Base-by-base conservation (phyloP, 768 basidiomycete genomes). In the Phanerochaete sordida region DNA sequence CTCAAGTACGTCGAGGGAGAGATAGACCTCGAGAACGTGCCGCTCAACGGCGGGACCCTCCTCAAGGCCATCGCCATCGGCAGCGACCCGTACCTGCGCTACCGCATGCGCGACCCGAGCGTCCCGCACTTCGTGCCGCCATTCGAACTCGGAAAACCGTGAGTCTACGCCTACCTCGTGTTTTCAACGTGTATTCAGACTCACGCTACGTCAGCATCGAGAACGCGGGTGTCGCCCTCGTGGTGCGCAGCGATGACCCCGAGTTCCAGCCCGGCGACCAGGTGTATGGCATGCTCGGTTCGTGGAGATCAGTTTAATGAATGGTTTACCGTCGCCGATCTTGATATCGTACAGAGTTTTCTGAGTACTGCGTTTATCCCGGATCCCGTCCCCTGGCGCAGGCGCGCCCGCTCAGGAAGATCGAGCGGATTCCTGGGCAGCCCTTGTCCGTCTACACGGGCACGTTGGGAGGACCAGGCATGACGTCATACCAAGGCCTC, bases 401-500 rank as follows among this genome's bases (percentile, higher is more conserved):
- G 12, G 46, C 27, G 31, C 13, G 15, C 4, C 43, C 46, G 2
- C 43, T 58, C 12, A 48, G 12, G 39, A 62, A 62, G 33, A 26
- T 62, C 21, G 56, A 62, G 6, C 16, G 23, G n/a, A 13, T 31
- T 11, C 39, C 55, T 3, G 52, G 46, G 13, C 9, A 54, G 19
- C 61, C 61, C 2, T 27, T 35, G 26, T 52, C 61, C 1, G 16
- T 28, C 4, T 58, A 58, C 56, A 26, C 39, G 1, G 61, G 61
- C n/a, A 30, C 56, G 9, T 26, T 62, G 1, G 56, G 61, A 13
- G 16, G 24, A 44, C 24, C 57, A 61, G 71, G 66, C 12, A 57
- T 63, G 56, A 73, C 68, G 5, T 69, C 66, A 26, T 74, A 66
- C 62, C 63, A 58, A 53, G 70, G 57, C 21, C 81, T 78, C 74